Evolutionary conservation across 2,329 filamentous ascomycete genomes (phyloP).

Genomic region (Xylariomycetidae sp.): DNA sequence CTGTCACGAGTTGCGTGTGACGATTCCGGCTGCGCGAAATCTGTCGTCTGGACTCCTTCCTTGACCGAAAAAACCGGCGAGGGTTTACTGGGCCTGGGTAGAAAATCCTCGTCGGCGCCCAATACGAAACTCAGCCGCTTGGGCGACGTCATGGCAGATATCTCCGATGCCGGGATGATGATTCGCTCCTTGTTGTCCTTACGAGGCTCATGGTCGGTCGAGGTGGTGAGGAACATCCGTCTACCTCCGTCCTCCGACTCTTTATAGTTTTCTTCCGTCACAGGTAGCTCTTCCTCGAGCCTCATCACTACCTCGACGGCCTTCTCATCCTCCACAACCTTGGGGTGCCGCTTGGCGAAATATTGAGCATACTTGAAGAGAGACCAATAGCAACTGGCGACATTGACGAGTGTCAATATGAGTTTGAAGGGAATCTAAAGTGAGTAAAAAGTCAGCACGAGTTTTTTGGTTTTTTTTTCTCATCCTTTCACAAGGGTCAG

Average conservation of each 20-base stretch:
- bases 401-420: conserved; percentile 38
- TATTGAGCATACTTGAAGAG: conserved; percentile 41
- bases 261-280: not conserved
- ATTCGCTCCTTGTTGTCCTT: not conserved
- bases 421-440: conserved; percentile 36
- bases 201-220: not conserved
- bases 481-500: no score
- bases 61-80: not conserved
- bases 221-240: conserved; percentile 1
- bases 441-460: not conserved
- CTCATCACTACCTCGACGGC: conserved; percentile 15
- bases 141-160: no score
- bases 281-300: conserved; percentile 11
- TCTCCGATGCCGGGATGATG: not conserved
- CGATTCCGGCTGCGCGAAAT: no score
- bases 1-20: no score
- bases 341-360: conserved; percentile 41
- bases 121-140: not conserved
- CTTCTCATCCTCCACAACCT: conserved; percentile 38
- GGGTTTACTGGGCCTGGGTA: not conserved
- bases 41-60: no score
- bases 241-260: not conserved
- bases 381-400: conserved; percentile 35
- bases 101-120: not conserved
- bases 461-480: not conserved